Evolutionary conservation across 257 asterid genomes (phyloP).

Genomic region (Mitragyna speciosa): DNA sequence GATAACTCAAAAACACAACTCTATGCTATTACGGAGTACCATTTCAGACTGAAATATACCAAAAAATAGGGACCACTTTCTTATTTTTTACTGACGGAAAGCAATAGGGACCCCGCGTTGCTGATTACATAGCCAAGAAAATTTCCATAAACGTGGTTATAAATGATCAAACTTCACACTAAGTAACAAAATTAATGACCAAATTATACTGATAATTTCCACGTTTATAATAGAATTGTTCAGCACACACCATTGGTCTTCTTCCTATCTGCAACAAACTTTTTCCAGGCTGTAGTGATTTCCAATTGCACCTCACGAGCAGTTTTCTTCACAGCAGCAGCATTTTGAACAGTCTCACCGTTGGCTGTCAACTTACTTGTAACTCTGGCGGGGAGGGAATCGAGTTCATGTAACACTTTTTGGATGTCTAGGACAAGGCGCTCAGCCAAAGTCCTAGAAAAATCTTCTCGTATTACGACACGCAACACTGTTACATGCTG

Average conservation of each 20-base stretch:
- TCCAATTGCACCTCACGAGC: conserved; percentile 63
- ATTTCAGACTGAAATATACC: too few species aligned
- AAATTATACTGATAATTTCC: not conserved
- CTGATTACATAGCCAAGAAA: too few species aligned
- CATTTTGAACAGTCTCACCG: conserved; percentile 20
- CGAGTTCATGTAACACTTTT: conserved; percentile 80
- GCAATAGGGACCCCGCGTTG: too few species aligned
- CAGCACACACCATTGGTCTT: conserved; percentile 73
- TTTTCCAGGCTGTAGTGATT: conserved; percentile 71
- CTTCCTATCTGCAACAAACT: conserved; percentile 72
- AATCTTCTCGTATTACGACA: conserved; percentile 81
- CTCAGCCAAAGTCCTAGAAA: conserved; percentile 76
- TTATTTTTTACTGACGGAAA: too few species aligned
- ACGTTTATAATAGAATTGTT: not conserved
- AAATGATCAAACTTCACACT: not conserved
- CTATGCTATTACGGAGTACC: too few species aligned
- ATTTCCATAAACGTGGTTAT: too few species aligned
- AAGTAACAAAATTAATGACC: not conserved
- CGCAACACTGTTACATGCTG: conserved; percentile 77
- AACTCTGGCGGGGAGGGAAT: conserved; percentile 62
- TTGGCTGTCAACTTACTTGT: conserved; percentile 36
- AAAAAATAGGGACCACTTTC: too few species aligned
- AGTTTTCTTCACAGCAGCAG: conserved; percentile 43
- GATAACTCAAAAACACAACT: too few species aligned
- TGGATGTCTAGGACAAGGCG: conserved; percentile 64